These are phyloP conservation scores for Exophiala lecanii-corni DNA, from an alignment of 2,329 filamentous ascomycete species.

Conservation along the genomic window DNA sequence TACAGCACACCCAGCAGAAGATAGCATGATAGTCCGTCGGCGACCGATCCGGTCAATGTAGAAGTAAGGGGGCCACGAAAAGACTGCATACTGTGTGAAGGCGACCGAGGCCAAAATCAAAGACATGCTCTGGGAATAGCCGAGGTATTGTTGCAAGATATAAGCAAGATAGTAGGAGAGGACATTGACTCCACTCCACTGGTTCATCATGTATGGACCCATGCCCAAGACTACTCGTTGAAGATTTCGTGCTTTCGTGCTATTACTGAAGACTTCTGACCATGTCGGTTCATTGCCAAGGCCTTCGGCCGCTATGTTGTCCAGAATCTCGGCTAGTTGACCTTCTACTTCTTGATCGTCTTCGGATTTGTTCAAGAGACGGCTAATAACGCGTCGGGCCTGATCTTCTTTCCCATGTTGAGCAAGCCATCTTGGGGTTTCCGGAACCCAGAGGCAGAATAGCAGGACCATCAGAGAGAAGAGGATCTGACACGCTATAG, in stretches of 20 bases:
- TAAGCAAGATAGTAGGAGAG: conserved; percentile 8
- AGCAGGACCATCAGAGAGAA: conserved; percentile 43
- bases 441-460: conserved; percentile 31
- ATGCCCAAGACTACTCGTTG: conserved; percentile 36
- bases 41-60: conserved; percentile 46
- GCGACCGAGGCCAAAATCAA: conserved; percentile 46
- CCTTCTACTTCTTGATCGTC: conserved; percentile 32
- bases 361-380: conserved; percentile 31
- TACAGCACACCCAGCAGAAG: conserved; percentile 39
- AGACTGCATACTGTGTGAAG: conserved; percentile 46
- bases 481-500: conserved; percentile 53
- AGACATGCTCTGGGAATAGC: conserved; percentile 41
- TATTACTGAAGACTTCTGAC: conserved; percentile 35
- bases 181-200: conserved; percentile 10
- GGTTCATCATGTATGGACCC: conserved; percentile 32
- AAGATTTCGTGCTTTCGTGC: conserved; percentile 32
- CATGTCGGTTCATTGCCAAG: conserved; percentile 32
- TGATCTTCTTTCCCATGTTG: conserved; percentile 35
- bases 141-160: conserved; percentile 36
- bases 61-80: conserved; percentile 43
- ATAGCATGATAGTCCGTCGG: conserved; percentile 30
- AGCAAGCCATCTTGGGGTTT: conserved; percentile 45
- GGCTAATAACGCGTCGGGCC: conserved; percentile 32
- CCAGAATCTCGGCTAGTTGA: conserved; percentile 34
- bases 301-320: conserved; percentile 30